These are phyloP conservation scores for Solioccasus polychromus DNA, from an alignment of 768 basidiomycete genomes.

Conservation along the genomic window DNA sequence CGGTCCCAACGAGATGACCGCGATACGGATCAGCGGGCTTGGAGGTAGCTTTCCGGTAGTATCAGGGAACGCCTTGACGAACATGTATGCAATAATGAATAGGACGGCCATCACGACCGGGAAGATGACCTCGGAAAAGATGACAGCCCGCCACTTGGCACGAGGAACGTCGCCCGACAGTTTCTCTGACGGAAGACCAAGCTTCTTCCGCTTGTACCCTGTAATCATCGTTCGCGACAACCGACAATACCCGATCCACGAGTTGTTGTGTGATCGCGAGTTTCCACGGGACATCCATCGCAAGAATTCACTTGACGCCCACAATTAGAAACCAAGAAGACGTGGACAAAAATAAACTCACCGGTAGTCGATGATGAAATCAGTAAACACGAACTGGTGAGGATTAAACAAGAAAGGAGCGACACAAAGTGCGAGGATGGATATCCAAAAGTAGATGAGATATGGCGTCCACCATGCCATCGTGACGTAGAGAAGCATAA, in stretches of 20 bases:
- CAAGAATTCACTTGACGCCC: constrained; percentile 84
- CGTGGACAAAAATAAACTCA: constrained; percentile 31
- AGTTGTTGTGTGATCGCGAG: constrained; percentile 94
- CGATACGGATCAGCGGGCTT: constrained; percentile 88
- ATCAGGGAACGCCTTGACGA: constrained; percentile 83
- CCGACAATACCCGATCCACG: constrained; percentile 99
- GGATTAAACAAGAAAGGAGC: constrained; percentile 99
- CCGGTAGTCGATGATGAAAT: constrained; percentile 96
- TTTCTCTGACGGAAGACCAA: constrained; percentile 97
- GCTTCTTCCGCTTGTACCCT: constrained; percentile 98
- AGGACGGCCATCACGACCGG: constrained; percentile 82
- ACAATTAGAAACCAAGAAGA: neutral
- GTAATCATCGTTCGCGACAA: constrained; percentile 98
- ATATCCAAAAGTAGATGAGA: constrained; percentile 97
- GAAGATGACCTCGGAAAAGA: constrained; percentile 85
- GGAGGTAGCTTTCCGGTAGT: constrained; percentile 62
- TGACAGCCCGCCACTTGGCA: constrained; percentile 86
- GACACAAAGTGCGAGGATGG: constrained; percentile 86
- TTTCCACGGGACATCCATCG: constrained; percentile 99
- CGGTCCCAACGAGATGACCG: constrained; percentile 89
- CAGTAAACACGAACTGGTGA: constrained; percentile 97
- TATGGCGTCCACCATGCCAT: constrained; percentile 89
- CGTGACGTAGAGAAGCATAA: constrained; percentile 93
- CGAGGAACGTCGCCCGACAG: constrained; percentile 93
- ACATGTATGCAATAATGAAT: constrained; percentile 88